A percentile compares a stretch with the other conserved stretches of the same genome.
phyloP scores from a whole-genome alignment of 2,329 filamentous ascomycete genomes.

The Talaromyces funiculosus region DNA sequence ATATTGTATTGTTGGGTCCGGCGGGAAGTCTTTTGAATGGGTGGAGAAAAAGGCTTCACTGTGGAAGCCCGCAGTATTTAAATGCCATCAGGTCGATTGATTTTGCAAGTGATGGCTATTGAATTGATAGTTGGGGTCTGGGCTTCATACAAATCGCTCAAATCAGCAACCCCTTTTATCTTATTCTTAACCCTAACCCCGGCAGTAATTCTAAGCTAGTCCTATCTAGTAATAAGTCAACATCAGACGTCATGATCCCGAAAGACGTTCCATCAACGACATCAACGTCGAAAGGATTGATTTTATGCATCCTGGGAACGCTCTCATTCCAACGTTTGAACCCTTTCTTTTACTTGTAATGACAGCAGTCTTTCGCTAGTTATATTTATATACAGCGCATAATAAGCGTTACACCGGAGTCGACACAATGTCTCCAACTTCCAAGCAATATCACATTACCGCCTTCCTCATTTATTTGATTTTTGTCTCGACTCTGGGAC shows the following conservation, averaged over 20 bases:
- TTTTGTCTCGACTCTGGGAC: constrained; percentile 71
- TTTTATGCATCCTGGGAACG: background rate
- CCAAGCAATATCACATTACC: constrained; percentile 47
- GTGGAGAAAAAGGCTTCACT: constrained; percentile 4
- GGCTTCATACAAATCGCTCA: background rate
- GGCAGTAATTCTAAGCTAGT: background rate
- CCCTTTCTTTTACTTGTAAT: background rate
- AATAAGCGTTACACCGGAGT: background rate
- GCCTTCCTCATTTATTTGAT: constrained; percentile 73
- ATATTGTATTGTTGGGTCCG: constrained; percentile 4
- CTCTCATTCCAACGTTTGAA: no score
- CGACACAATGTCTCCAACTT: background rate
- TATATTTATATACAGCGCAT: background rate
- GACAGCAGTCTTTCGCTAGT: background rate
- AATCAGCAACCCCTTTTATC: background rate
- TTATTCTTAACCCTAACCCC: background rate
- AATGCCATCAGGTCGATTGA: background rate
- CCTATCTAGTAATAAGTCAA: background rate
- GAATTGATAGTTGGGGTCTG: background rate
- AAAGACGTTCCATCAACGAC: background rate
- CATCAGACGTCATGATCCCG: background rate
- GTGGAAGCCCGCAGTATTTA: constrained; percentile 8
- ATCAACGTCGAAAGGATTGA: background rate
- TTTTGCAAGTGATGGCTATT: background rate
- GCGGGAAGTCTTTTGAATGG: constrained; percentile 7